Conservation (phyloP, 495 filamentous ascomycete genomes). For the Daldinia concentrica region DNA sequence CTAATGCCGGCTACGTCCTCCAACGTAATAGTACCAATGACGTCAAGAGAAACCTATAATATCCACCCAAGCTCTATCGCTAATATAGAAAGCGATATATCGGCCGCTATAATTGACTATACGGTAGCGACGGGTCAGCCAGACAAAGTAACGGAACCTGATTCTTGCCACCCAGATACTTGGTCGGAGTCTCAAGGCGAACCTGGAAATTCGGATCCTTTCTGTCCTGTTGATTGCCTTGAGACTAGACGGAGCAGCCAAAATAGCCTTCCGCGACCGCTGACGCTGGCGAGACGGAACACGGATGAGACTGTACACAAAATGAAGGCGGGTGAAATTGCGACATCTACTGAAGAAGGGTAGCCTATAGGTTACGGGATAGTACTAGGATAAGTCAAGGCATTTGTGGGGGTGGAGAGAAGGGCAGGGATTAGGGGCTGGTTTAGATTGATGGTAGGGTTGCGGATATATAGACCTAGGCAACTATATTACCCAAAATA, state of each 20-base stretch:
- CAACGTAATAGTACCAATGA: neutral
- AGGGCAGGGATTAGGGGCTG: neutral
- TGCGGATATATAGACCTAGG: neutral
- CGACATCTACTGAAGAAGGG: neutral
- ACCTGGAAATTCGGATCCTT: slow-evolving; percentile 44
- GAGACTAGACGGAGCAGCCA: slow-evolving; percentile 15
- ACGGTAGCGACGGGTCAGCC: neutral
- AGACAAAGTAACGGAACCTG: neutral
- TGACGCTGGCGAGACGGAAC: neutral
- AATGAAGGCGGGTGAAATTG: neutral
- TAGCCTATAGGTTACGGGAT: neutral
- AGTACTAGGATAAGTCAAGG: neutral
- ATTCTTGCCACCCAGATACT: slow-evolving; percentile 38
- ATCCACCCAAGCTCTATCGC: neutral
- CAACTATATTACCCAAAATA: neutral
- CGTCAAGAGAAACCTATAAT: neutral
- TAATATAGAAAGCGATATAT: neutral
- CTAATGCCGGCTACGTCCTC: neutral
- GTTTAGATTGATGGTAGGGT: neutral
- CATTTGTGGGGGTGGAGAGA: neutral
- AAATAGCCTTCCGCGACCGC: neutral
- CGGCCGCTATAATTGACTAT: neutral
- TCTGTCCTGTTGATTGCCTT: slow-evolving; percentile 34
- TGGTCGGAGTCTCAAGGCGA: slow-evolving; percentile 40
- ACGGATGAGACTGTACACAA: slow-evolving; percentile 6